Percentiles rank a stretch among this genome's conserved stretches.
These are phyloP conservation scores for Verticillium isaacii DNA, from an alignment of 2,329 filamentous ascomycete species.

Conservation along the genomic window DNA sequence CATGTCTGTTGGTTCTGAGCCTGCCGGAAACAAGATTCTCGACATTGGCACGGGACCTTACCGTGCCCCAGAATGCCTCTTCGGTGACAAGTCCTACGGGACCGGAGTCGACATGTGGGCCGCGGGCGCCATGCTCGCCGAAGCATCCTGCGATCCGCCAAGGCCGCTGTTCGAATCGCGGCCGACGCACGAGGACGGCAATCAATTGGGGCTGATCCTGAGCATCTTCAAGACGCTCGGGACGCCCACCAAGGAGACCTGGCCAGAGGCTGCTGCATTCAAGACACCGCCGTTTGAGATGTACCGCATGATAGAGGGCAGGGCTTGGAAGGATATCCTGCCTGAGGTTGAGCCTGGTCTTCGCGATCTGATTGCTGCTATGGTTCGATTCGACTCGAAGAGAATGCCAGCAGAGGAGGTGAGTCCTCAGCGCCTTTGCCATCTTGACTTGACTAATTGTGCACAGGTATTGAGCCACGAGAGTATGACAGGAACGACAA, in stretches of 20 bases:
- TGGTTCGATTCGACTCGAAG: constrained; percentile 69
- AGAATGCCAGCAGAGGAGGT: constrained; percentile 59
- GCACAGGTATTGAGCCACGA: neutral
- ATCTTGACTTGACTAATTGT: neutral
- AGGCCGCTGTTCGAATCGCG: constrained; percentile 79
- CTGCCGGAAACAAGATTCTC: constrained; percentile 66
- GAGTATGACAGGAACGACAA: no score
- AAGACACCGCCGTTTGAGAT: constrained; percentile 81
- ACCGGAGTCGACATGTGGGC: constrained; percentile 83
- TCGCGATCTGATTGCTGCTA: constrained; percentile 57
- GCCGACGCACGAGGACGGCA: constrained; percentile 69
- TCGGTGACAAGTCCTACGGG: constrained; percentile 73
- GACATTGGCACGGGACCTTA: constrained; percentile 94
- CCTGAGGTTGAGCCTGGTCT: constrained; percentile 53
- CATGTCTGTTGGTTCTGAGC: constrained; percentile 56
- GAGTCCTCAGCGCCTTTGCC: constrained; percentile 5
- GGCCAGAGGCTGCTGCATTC: constrained; percentile 74
- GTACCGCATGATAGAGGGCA: constrained; percentile 69
- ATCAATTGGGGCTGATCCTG: constrained; percentile 82
- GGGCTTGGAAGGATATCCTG: constrained; percentile 67
- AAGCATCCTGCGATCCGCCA: constrained; percentile 54
- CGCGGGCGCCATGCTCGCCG: constrained; percentile 76
- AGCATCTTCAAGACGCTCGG: constrained; percentile 92
- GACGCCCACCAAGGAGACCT: constrained; percentile 72
- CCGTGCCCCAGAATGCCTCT: constrained; percentile 83